A percentile compares a stretch with the other conserved stretches of the same genome.
Conservation (phyloP, 2,329 filamentous ascomycete species). For the Fusarium anguioides region DNA sequence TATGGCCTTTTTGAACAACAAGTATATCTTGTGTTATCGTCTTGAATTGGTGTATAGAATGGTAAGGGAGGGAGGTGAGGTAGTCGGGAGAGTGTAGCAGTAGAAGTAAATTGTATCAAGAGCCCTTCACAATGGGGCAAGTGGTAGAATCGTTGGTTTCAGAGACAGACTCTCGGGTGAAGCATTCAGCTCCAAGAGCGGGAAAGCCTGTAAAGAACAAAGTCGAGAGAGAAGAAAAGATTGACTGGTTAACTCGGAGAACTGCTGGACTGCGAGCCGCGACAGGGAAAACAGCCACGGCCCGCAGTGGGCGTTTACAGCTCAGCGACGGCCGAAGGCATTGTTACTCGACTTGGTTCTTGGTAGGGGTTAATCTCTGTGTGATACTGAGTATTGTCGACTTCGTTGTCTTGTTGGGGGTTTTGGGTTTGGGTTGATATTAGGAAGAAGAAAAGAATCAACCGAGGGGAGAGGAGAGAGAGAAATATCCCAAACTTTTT, state of each 20-base stretch:
- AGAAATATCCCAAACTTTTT: constrained; percentile 50
- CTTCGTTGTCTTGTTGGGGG: constrained; percentile 71
- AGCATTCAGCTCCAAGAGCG: constrained; percentile 53
- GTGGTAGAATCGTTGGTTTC: constrained; percentile 49
- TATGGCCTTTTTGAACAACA: background rate
- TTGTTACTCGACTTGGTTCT: constrained; percentile 77
- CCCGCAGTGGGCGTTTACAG: constrained; percentile 92
- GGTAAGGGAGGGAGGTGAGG: background rate
- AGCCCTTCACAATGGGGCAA: constrained; percentile 48
- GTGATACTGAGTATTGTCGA: constrained; percentile 56
- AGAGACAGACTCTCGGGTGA: constrained; percentile 54
- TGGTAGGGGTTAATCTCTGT: constrained; percentile 51
- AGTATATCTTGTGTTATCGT: constrained; percentile 8
- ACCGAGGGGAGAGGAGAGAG: constrained; percentile 40
- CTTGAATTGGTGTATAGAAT: background rate
- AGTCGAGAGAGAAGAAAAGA: constrained; percentile 69
- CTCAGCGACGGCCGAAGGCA: constrained; percentile 85
- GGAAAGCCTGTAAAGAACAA: constrained; percentile 72
- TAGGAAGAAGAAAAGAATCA: constrained; percentile 45
- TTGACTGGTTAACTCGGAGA: constrained; percentile 75
- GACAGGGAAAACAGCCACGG: constrained; percentile 57
- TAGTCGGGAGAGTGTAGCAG: background rate
- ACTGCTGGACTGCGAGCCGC: constrained; percentile 86
- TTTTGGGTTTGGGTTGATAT: constrained; percentile 48
- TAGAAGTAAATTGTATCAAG: constrained; percentile 25